phyloP scores from a whole-genome alignment of 1,284 basidiomycete genomes.

The Cryptococcus hybrid region DNA sequence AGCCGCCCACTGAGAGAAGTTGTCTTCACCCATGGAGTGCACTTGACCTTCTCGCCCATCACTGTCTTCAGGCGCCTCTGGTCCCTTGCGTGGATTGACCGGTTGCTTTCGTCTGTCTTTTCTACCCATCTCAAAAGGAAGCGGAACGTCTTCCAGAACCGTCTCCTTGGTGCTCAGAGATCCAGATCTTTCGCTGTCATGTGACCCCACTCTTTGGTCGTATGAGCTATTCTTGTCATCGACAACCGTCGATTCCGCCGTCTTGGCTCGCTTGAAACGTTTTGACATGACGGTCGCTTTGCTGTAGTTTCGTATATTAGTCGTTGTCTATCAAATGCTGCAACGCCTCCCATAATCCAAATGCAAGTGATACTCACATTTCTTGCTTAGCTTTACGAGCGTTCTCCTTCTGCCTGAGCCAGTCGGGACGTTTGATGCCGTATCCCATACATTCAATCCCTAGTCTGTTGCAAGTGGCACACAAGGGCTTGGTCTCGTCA shows the following conservation, averaged over 20 bases:
- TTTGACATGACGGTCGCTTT: neutral
- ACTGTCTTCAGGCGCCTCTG: too few relatives aligned
- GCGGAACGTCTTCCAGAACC: too few relatives aligned
- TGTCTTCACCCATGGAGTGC: too few relatives aligned
- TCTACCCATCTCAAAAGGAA: too few relatives aligned
- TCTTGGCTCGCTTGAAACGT: neutral
- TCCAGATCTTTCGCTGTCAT: too few relatives aligned
- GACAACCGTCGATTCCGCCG: neutral
- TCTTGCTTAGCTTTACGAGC: neutral
- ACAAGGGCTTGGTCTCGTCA: constrained; percentile 7
- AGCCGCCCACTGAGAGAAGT: too few relatives aligned
- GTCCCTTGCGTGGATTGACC: too few relatives aligned
- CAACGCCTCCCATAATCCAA: neutral
- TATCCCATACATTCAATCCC: constrained; percentile 9
- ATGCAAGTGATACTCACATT: neutral
- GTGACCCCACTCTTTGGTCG: too few relatives aligned
- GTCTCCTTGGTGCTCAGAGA: too few relatives aligned
- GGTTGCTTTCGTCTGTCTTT: too few relatives aligned
- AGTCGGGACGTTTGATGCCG: constrained; percentile 4
- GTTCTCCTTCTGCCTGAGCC: constrained; percentile 5
- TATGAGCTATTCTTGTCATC: neutral
- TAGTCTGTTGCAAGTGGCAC: constrained; percentile 4
- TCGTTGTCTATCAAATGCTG: neutral
- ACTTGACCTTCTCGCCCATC: too few relatives aligned
- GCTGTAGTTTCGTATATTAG: neutral